Evolutionary conservation across 2,329 filamentous ascomycete species (phyloP), one percentile per base, ranked within the genome.

Genomic region (Hyphodiscus sp.): DNA sequence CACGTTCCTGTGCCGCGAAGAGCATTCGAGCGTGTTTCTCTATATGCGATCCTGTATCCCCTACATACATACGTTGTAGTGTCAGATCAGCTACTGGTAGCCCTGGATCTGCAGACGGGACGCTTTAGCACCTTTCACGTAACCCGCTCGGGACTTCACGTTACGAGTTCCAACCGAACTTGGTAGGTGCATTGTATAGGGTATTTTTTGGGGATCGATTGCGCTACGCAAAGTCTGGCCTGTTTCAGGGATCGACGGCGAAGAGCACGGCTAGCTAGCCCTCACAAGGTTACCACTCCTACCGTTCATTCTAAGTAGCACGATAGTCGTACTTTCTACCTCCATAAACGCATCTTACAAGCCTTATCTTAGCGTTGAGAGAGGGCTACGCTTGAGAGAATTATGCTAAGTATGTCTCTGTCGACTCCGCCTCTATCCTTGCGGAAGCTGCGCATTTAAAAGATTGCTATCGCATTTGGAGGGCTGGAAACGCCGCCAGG

Each of bases 391-490:
- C 10, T 16, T 42, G 33, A 7, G 30, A 20, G n/a, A 29, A 16
- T 8, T 26, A 26, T 8, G 4, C 23, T n/a, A n/a, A n/a, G 8
- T 26, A 8, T 26, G 23, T 26, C 23, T 26, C 4, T 4, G 8
- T 26, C 23, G 23, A 26, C 8, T 26, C 23, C 23, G 8, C 3
- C 3, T 26, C 23, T 26, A 26, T 26, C 23, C 23, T 4, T 26
- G 23, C 23, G 4, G 23, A 26, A 26, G 23, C 23, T 26, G 20
- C 23, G 5, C 33, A 20, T 29, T 49, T 53, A 62, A 42, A 62
- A 62, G 45, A 62, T 60, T 13, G 60, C 60, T 52, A 58, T 56
- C 7, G 56, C 56, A 20, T 60, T 58, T 26, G 60, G 58, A 2
- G 60, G 60, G 13, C 47, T 52, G 19, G 48, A 51, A 2, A 62